Evolutionary conservation across 2,329 filamentous ascomycete species (phyloP), one percentile per base, ranked within the genome.

Genomic region (Shiraia sp.): DNA sequence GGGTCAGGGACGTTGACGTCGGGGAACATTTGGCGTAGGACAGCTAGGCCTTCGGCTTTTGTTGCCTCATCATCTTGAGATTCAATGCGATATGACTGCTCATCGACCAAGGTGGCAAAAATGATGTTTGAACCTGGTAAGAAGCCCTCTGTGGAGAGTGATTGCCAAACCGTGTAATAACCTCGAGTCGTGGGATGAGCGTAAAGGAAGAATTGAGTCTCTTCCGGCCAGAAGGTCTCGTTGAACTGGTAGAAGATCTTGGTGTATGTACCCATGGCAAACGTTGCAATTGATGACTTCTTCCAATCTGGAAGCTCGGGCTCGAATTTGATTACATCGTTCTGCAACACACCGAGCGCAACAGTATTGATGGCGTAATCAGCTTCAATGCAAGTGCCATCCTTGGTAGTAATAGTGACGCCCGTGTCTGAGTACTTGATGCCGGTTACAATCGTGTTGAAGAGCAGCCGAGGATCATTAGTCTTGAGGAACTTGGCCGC

Each of bases 221-320:
- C 68, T 0, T 67, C 57, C 53, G 77, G 75, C 85, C 85, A 88
- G 65, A 88, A 88, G 0, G 81, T 79, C 40, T 82, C 72, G 45
- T 82, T 71, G 66, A 87, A 88, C 48, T 87, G 84, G 45, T 85
- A 70, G 67, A 88, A 88, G 47, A 88, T 80, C 61, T 88, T 88
- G 36, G 83, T 88, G 67, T 87, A 88, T 0, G 83, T 87, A 6
- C 80, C 85, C 79, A 88, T 87, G 47, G 75, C 72, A 61, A 87
- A 86, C 26, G 78, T 81, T 3, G 79, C 75, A 36, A 88, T 85
- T 0, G 81, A 79, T 2, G 75, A 75, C 10, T 76, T 71, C 64
- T 88, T 88, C 85, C 83, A 87, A 2, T 64, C 63, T 0, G 85
- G 85, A 0, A 88, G 70, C 4, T 68, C 51, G 0, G 85, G 85